Conservation (phyloP, 1,139 yeast genomes). For the Geotrichum reessii region DNA sequence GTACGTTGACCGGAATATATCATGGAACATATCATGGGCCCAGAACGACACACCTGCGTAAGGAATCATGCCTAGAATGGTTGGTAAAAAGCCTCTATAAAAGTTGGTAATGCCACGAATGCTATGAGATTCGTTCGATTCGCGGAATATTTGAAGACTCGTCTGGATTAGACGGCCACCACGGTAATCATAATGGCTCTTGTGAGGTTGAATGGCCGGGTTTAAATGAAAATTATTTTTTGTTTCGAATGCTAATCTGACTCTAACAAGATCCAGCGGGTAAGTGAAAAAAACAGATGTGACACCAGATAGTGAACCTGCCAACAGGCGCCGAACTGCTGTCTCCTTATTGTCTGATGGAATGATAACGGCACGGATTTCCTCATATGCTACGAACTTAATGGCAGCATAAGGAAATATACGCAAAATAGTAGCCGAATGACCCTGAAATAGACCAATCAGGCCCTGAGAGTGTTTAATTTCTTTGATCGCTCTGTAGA, state of each 20-base stretch:
- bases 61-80: slow-evolving; percentile 92
- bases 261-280: slow-evolving; percentile 86
- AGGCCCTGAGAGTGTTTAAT: slow-evolving; percentile 71
- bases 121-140: slow-evolving; percentile 34
- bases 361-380: slow-evolving; percentile 70
- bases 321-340: slow-evolving; percentile 67
- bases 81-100: slow-evolving; percentile 91
- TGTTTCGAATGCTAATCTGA: slow-evolving; percentile 85
- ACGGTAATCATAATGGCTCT: slow-evolving; percentile 29
- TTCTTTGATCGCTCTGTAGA: slow-evolving; percentile 62
- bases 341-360: slow-evolving; percentile 74
- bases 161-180: slow-evolving; percentile 55
- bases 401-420: slow-evolving; percentile 97
- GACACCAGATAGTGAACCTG: slow-evolving; percentile 85
- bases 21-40: slow-evolving; percentile 89
- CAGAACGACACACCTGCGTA: slow-evolving; percentile 97
- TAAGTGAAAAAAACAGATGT: slow-evolving; percentile 84
- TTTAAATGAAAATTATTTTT: slow-evolving; percentile 30
- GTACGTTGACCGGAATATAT: slow-evolving; percentile 57
- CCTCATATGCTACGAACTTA: slow-evolving; percentile 96
- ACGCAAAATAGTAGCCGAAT: slow-evolving; percentile 82
- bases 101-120: slow-evolving; percentile 50
- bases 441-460: slow-evolving; percentile 86
- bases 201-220: slow-evolving; percentile 26
- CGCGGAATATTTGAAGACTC: slow-evolving; percentile 52